Conservation (phyloP, 805 yeast species). For the Yarrowia sp. region DNA sequence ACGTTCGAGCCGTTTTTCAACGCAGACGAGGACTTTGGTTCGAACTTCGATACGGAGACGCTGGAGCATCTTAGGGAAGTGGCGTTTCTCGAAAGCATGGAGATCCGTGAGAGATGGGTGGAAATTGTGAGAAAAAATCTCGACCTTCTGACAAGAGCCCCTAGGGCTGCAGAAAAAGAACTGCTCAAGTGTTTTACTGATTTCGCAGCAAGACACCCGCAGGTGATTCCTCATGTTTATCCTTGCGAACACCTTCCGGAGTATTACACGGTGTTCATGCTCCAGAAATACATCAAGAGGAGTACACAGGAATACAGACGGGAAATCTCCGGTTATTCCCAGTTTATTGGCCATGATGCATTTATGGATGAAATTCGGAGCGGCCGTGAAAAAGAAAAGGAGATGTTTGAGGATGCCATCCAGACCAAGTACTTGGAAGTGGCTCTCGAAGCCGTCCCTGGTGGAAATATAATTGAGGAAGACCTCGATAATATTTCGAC, state of each 20-base stretch:
- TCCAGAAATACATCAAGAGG: background rate
- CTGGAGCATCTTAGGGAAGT: background rate
- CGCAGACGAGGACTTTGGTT: background rate
- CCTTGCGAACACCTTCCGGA: background rate
- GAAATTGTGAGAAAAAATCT: background rate
- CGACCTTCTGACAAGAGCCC: no score
- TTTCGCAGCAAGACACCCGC: background rate
- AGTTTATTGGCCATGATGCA: no score
- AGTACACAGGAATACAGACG: no score
- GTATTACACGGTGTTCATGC: background rate
- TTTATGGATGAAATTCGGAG: no score
- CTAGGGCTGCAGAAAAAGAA: background rate
- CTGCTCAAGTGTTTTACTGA: background rate
- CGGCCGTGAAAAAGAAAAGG: background rate
- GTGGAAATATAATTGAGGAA: no score
- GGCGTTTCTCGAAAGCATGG: background rate
- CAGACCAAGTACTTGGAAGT: no score
- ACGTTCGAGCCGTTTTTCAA: background rate
- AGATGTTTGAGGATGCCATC: background rate
- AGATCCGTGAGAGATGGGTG: background rate
- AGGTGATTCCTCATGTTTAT: background rate
- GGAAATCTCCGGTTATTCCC: no score
- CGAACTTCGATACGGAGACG: background rate
- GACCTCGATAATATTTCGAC: no score
- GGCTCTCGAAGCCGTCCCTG: background rate